Conservation (phyloP, 306 rosid genomes). For the Cercis canadensis region DNA sequence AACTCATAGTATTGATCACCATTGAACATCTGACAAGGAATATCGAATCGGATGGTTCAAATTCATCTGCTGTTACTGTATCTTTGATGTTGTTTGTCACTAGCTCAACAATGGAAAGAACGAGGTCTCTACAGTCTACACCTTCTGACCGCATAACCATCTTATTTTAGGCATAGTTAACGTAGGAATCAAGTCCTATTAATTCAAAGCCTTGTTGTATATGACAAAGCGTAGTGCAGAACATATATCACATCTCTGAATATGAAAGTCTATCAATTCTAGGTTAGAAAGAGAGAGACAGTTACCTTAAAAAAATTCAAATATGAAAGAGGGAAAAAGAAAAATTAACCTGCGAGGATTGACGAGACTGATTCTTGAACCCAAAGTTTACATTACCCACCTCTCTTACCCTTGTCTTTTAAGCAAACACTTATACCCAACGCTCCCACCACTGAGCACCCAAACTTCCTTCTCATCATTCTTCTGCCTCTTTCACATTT, state of each 20-base stretch:
- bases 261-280: slow-evolving; percentile 64
- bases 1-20: no score
- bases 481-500: slow-evolving; percentile 44
- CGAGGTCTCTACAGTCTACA: slow-evolving; percentile 18
- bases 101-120: not conserved
- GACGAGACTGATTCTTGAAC: slow-evolving; percentile 67
- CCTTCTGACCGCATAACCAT: slow-evolving; percentile 20
- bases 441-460: slow-evolving; percentile 53
- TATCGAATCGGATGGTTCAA: no score
- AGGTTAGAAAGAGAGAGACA: slow-evolving; percentile 49
- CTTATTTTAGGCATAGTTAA: slow-evolving; percentile 41
- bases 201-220: no score
- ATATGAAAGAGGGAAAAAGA: slow-evolving; percentile 37
- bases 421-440: slow-evolving; percentile 73
- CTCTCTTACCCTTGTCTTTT: slow-evolving; percentile 77
- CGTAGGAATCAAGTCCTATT: slow-evolving; percentile 71
- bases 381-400: slow-evolving; percentile 80
- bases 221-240: slow-evolving; percentile 36
- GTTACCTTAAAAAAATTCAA: slow-evolving; percentile 40
- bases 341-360: no score
- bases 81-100: not conserved
- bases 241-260: slow-evolving; percentile 47
- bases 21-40: no score
- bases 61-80: not conserved
- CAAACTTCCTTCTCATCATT: slow-evolving; percentile 54